These are phyloP conservation scores for Serendipita sp. DNA, from an alignment of 768 basidiomycete species.

Conservation along the genomic window DNA sequence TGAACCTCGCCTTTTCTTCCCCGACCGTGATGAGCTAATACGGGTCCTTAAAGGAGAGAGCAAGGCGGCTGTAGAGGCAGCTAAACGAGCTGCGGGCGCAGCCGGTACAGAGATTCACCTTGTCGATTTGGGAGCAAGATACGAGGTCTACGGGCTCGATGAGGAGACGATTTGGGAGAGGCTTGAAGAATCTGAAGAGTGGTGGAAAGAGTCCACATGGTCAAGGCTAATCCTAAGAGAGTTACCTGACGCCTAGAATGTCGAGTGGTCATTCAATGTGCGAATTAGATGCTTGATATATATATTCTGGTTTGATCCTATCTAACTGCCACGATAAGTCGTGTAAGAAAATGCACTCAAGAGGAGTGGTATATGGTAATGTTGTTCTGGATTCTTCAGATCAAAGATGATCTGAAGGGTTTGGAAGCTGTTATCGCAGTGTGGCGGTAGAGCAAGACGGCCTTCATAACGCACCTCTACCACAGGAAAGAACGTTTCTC, in stretches of 20 bases:
- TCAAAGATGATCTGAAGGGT: constrained; percentile 57
- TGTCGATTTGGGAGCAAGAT: constrained; percentile 38
- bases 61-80: constrained; percentile 68
- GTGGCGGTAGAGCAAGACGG: background rate
- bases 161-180: constrained; percentile 78
- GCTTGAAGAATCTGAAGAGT: constrained; percentile 68
- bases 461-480: constrained; percentile 49
- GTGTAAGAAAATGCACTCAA: constrained; percentile 86
- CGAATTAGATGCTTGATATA: background rate
- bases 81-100: constrained; percentile 44
- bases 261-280: background rate
- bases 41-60: constrained; percentile 77
- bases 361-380: constrained; percentile 83
- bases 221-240: constrained; percentile 65
- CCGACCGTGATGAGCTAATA: constrained; percentile 60
- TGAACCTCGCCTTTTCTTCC: constrained; percentile 79
- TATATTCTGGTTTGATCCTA: background rate
- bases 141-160: constrained; percentile 73
- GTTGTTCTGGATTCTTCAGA: constrained; percentile 55
- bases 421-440: background rate
- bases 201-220: constrained; percentile 93
- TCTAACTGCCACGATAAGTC: constrained; percentile 78
- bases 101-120: constrained; percentile 6
- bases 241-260: constrained; percentile 44
- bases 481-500: constrained; percentile 74